Evolutionary conservation across 345 rosid genomes (phyloP).

Genomic region (Euphorbia pulcherrima): DNA sequence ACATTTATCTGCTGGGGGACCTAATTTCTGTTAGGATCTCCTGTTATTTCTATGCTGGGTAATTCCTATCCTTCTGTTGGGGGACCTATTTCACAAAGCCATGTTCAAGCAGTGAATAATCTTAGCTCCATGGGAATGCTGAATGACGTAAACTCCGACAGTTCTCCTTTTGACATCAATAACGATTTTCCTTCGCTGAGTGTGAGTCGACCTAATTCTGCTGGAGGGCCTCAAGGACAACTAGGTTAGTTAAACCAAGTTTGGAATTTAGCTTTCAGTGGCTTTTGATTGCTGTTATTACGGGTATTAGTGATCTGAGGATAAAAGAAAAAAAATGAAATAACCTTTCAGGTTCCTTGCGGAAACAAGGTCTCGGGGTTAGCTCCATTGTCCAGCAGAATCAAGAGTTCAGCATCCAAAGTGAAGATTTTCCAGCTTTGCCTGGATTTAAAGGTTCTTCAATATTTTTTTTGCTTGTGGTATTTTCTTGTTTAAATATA

Average conservation of each 20-base stretch:
- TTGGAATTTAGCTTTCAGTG: slow-evolving; percentile 9
- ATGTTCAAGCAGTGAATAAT: slow-evolving; percentile 79
- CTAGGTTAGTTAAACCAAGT: slow-evolving; percentile 45
- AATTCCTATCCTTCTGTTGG: slow-evolving; percentile 71
- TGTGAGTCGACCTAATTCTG: slow-evolving; percentile 93
- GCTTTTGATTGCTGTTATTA: background rate
- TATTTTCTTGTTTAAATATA: background rate
- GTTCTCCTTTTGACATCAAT: slow-evolving; percentile 87
- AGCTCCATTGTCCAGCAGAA: slow-evolving; percentile 89
- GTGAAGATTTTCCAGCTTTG: slow-evolving; percentile 98
- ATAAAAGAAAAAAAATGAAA: slow-evolving; percentile 12
- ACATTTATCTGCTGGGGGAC: slow-evolving; percentile 25
- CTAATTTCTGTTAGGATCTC: slow-evolving; percentile 94
- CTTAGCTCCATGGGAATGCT: slow-evolving; percentile 83
- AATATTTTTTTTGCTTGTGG: slow-evolving; percentile 7
- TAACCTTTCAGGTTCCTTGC: slow-evolving; percentile 61
- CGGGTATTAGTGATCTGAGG: slow-evolving; percentile 6
- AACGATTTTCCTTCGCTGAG: slow-evolving; percentile 90
- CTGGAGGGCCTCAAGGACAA: slow-evolving; percentile 98
- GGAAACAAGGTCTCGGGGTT: slow-evolving; percentile 83
- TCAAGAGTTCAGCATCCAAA: slow-evolving; percentile 99
- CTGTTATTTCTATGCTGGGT: slow-evolving; percentile 82
- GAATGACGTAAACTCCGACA: slow-evolving; percentile 76
- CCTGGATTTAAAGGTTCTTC: slow-evolving; percentile 92
- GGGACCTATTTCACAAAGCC: slow-evolving; percentile 84